Evolutionary conservation across 192 early-diverging fungal species (phyloP).

Genomic region (Entomortierella parvispora): DNA sequence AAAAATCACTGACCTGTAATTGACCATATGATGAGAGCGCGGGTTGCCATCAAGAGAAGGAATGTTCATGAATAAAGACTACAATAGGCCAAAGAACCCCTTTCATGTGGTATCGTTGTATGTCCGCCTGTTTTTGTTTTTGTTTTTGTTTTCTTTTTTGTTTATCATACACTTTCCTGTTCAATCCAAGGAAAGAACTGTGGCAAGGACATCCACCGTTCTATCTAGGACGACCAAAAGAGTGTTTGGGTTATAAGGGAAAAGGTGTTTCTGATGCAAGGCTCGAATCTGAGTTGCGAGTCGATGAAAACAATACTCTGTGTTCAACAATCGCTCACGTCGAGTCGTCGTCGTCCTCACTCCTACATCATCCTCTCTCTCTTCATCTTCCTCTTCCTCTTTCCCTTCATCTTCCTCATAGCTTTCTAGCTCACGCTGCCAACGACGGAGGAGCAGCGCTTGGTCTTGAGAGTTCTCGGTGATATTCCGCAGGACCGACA

Average conservation of each 20-base stretch:
- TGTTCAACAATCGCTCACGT: neutral
- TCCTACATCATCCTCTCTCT: neutral
- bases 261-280: slow-evolving; percentile 16
- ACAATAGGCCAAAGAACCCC: too few relatives aligned
- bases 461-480: slow-evolving; percentile 19
- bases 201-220: slow-evolving; percentile 3
- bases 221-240: slow-evolving; percentile 23
- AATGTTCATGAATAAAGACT: too few relatives aligned
- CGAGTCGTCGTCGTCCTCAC: neutral
- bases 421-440: slow-evolving; percentile 10
- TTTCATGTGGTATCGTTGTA: neutral
- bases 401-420: neutral
- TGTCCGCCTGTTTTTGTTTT: too few relatives aligned
- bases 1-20: too few relatives aligned
- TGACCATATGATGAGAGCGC: too few relatives aligned
- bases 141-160: neutral
- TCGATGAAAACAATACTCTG: slow-evolving; percentile 11
- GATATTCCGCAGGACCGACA: slow-evolving; percentile 21
- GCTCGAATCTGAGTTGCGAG: slow-evolving; percentile 15
- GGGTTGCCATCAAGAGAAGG: too few relatives aligned
- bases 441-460: slow-evolving; percentile 1
- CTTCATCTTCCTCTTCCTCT: neutral
- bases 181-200: neutral
- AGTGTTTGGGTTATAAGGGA: slow-evolving; percentile 38
- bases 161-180: neutral